Evolutionary conservation across 768 basidiomycete species (phyloP).

Genomic region (Megacollybia marginata): DNA sequence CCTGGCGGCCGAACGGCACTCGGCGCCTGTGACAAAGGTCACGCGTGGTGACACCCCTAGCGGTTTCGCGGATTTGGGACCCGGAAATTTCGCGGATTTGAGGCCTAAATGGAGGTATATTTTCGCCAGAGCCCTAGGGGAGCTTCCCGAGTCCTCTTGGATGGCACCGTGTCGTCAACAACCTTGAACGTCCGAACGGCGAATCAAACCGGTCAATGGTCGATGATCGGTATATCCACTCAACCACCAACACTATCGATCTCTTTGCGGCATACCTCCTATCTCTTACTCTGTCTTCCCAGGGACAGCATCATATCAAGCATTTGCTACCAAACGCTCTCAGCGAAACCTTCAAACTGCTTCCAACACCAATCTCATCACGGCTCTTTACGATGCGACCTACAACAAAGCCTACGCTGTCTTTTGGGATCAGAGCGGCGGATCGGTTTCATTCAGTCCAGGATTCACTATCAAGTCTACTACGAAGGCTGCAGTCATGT

Average conservation of each 20-base stretch:
- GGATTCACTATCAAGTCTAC: slow-evolving; percentile 24
- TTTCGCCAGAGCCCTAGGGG: too few relatives aligned
- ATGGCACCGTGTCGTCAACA: slow-evolving; percentile 26
- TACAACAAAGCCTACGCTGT: slow-evolving; percentile 39
- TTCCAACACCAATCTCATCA: slow-evolving; percentile 39
- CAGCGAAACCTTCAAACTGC: slow-evolving; percentile 25
- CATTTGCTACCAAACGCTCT: slow-evolving; percentile 32
- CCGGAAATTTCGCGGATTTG: too few relatives aligned
- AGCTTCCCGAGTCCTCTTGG: too few relatives aligned
- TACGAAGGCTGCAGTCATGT: slow-evolving; percentile 38
- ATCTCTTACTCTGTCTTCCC: slow-evolving; percentile 53
- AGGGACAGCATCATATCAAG: slow-evolving; percentile 26
- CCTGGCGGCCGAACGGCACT: too few relatives aligned
- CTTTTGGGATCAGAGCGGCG: slow-evolving; percentile 48
- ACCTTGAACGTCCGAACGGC: slow-evolving; percentile 34
- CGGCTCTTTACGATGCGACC: slow-evolving; percentile 40
- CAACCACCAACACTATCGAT: slow-evolving; percentile 49
- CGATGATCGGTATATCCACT: slow-evolving; percentile 52
- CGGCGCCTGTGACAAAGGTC: too few relatives aligned
- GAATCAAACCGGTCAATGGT: slow-evolving; percentile 52
- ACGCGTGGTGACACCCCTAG: too few relatives aligned
- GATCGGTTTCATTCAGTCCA: slow-evolving; percentile 29
- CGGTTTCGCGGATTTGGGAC: too few relatives aligned
- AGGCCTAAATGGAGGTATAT: too few relatives aligned
- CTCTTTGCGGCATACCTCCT: slow-evolving; percentile 60